Evolutionary conservation across 768 basidiomycete species (phyloP).

Genomic region (Boletus sensibilis): DNA sequence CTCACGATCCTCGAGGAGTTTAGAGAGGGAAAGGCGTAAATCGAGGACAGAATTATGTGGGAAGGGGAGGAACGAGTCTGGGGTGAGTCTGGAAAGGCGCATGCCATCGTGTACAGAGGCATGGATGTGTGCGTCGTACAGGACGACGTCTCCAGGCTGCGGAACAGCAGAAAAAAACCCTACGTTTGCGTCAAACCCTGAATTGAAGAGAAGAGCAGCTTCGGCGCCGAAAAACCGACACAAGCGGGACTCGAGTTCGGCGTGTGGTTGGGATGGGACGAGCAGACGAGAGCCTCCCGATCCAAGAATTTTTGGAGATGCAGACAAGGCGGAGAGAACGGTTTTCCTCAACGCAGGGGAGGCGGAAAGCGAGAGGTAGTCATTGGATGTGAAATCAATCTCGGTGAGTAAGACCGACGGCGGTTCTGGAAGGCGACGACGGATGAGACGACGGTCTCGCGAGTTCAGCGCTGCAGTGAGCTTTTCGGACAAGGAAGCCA

Average conservation of each 20-base stretch:
- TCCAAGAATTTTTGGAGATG: slow-evolving; percentile 65
- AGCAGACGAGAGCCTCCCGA: slow-evolving; percentile 87
- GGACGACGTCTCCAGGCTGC: slow-evolving; percentile 69
- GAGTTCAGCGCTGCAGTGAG: slow-evolving; percentile 58
- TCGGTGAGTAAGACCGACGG: slow-evolving; percentile 35
- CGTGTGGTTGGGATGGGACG: slow-evolving; percentile 58
- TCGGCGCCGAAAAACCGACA: slow-evolving; percentile 58
- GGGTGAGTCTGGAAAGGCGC: slow-evolving; percentile 53
- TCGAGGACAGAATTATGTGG: slow-evolving; percentile 65
- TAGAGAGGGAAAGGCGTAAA: slow-evolving; percentile 45
- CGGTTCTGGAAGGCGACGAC: slow-evolving; percentile 65
- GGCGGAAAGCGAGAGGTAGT: slow-evolving; percentile 81
- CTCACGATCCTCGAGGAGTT: slow-evolving; percentile 38
- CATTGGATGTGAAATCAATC: slow-evolving; percentile 83
- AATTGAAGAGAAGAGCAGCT: slow-evolving; percentile 83
- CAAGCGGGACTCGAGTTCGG: slow-evolving; percentile 68
- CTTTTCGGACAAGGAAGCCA: slow-evolving; percentile 36
- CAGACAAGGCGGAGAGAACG: slow-evolving; percentile 55
- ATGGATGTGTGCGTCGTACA: slow-evolving; percentile 88
- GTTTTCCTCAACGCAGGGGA: slow-evolving; percentile 53
- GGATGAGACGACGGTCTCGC: slow-evolving; percentile 63
- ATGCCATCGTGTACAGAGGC: slow-evolving; percentile 91
- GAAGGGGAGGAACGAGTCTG: slow-evolving; percentile 48
- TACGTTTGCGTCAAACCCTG: slow-evolving; percentile 90
- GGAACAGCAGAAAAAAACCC: slow-evolving; percentile 83